A percentile compares a stretch with the other conserved stretches of the same genome.
These are phyloP conservation scores for Phaeosphaeria sp. DNA, from an alignment of 2,329 filamentous ascomycete species.

Conservation along the genomic window DNA sequence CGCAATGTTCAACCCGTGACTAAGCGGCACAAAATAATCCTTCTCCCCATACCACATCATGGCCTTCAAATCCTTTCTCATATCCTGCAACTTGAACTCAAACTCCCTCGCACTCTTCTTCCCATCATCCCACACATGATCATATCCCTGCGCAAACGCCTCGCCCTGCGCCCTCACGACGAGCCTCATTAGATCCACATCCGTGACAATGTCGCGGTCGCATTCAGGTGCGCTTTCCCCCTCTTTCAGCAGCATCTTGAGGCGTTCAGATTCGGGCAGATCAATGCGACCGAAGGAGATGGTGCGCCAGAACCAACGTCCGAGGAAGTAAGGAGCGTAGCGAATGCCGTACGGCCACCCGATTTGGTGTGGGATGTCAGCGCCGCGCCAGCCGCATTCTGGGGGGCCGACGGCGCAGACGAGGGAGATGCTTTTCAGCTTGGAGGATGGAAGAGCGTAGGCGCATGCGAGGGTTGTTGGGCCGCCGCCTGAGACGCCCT, in stretches of 20 bases:
- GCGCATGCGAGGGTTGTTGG: slow-evolving; percentile 43
- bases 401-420: slow-evolving; percentile 44
- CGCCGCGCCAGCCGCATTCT: slow-evolving; percentile 46
- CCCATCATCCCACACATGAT: slow-evolving; percentile 39
- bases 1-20: slow-evolving; percentile 41
- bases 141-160: slow-evolving; percentile 40
- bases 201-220: slow-evolving; percentile 30
- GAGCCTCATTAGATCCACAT: slow-evolving; percentile 29
- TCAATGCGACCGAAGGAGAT: slow-evolving; percentile 35
- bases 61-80: slow-evolving; percentile 44
- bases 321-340: slow-evolving; percentile 20
- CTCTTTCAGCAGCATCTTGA: slow-evolving; percentile 1
- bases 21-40: slow-evolving; percentile 41
- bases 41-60: slow-evolving; percentile 47
- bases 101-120: slow-evolving; percentile 32
- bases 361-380: slow-evolving; percentile 27
- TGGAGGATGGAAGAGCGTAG: slow-evolving; percentile 16
- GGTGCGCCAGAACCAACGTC: slow-evolving; percentile 34
- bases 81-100: slow-evolving; percentile 47
- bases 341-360: slow-evolving; percentile 43
- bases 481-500: slow-evolving; percentile 44
- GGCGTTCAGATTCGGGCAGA: slow-evolving; percentile 41
- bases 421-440: slow-evolving; percentile 32
- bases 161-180: slow-evolving; percentile 28
- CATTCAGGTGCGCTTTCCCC: slow-evolving; percentile 12